phyloP scores from a whole-genome alignment of 306 rosid species.

The Ziziphus jujuba region DNA sequence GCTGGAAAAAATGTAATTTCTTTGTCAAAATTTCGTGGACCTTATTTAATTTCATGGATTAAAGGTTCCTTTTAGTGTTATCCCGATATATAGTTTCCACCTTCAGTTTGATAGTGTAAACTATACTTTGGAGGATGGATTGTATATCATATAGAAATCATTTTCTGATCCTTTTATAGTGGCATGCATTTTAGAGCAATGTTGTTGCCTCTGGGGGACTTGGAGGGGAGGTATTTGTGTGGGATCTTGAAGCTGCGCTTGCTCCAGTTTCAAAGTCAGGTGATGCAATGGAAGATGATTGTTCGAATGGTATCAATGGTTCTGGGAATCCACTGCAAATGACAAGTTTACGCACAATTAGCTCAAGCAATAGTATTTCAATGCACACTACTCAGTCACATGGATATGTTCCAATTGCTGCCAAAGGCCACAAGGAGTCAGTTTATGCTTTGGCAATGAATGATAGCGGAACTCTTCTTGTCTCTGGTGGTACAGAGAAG shows the following conservation, averaged over 20 bases:
- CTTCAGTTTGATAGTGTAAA: constrained; percentile 24
- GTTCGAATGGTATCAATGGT: constrained; percentile 70
- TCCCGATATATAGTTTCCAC: constrained; percentile 10
- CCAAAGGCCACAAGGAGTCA: constrained; percentile 99
- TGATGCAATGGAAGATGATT: constrained; percentile 72
- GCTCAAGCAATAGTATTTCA: constrained; percentile 79
- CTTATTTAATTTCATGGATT: constrained; percentile 29
- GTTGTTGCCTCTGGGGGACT: constrained; percentile 99
- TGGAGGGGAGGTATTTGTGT: constrained; percentile 98
- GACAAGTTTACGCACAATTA: constrained; percentile 74
- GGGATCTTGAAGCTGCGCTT: constrained; percentile 94
- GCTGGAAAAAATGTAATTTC: constrained; percentile 89
- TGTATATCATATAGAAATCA: constrained; percentile 41
- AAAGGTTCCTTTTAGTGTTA: constrained; percentile 23
- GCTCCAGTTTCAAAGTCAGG: constrained; percentile 63
- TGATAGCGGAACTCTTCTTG: constrained; percentile 87
- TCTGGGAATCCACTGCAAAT: constrained; percentile 66
- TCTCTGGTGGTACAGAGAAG: constrained; percentile 99
- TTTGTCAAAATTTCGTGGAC: constrained; percentile 31
- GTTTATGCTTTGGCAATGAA: constrained; percentile 97
- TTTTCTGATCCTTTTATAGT: constrained; percentile 85
- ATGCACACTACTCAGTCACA: constrained; percentile 68
- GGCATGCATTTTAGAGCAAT: constrained; percentile 99
- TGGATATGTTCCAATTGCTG: constrained; percentile 81
- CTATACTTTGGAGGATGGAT: constrained; percentile 27